Percentiles rank a stretch among this genome's conserved stretches.
These are phyloP conservation scores for Pouteria campechiana DNA, from an alignment of 179 eudicot genomes.

Conservation along the genomic window DNA sequence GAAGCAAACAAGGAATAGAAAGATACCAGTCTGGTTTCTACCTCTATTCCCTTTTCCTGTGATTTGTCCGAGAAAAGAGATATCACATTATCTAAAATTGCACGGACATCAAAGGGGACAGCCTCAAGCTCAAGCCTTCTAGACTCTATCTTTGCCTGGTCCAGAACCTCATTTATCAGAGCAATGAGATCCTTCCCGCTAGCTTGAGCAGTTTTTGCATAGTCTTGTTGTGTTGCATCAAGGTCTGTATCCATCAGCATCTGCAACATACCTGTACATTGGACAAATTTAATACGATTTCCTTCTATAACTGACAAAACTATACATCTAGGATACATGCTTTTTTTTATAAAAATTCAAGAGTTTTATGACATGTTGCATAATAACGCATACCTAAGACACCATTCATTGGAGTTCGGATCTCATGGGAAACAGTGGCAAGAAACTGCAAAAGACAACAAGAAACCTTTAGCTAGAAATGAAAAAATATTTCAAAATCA, in stretches of 20 bases:
- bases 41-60: slow-evolving; percentile 73
- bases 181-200: slow-evolving; percentile 80
- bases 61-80: slow-evolving; percentile 69
- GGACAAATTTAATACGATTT: background rate
- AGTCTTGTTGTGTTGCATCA: slow-evolving; percentile 60
- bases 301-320: too few species aligned
- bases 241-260: slow-evolving; percentile 89
- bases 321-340: too few species aligned
- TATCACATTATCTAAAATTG: slow-evolving; percentile 65
- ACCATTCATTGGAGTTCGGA: slow-evolving; percentile 97
- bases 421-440: slow-evolving; percentile 97
- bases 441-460: slow-evolving; percentile 59
- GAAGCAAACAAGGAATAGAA: background rate
- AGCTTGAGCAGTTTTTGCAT: slow-evolving; percentile 75
- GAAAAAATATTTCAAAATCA: too few species aligned
- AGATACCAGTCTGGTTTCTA: slow-evolving; percentile 7
- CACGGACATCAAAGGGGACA: slow-evolving; percentile 75
- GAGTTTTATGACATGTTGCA: too few species aligned
- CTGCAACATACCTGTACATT: slow-evolving; percentile 78
- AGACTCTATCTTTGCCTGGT: slow-evolving; percentile 97
- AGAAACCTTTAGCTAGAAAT: slow-evolving; percentile 2
- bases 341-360: too few species aligned
- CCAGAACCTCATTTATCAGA: slow-evolving; percentile 82
- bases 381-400: slow-evolving; percentile 53
- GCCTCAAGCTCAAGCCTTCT: slow-evolving; percentile 93